phyloP scores from a whole-genome alignment of 2,329 filamentous ascomycete genomes.

The Diaporthe aspalathi region DNA sequence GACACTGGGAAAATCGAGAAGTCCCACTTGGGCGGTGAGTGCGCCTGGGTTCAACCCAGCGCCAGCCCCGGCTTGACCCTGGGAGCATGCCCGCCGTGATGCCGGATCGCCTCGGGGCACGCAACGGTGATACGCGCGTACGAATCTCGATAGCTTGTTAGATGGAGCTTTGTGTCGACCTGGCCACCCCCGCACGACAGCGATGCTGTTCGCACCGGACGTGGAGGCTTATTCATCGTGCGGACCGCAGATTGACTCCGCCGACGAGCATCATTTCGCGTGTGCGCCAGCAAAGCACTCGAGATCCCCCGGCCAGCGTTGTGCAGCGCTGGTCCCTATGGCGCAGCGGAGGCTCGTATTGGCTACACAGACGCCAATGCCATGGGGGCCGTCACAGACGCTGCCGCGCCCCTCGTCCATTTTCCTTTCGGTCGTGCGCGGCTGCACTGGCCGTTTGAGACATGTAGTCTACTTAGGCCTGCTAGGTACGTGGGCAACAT shows the following conservation, averaged over 20 bases:
- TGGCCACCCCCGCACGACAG: constrained; percentile 3
- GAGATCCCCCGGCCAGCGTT: neutral
- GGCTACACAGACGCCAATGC: constrained; percentile 17
- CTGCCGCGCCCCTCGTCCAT: constrained; percentile 6
- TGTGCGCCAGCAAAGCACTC: neutral
- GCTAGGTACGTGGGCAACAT: neutral
- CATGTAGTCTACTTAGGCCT: too few relatives aligned
- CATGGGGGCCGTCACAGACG: neutral
- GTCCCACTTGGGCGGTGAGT: constrained; percentile 36
- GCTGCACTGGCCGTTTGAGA: neutral
- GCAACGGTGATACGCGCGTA: constrained; percentile 11
- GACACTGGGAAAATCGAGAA: constrained; percentile 20
- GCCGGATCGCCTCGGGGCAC: constrained; percentile 2
- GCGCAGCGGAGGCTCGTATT: neutral
- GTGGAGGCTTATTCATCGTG: constrained; percentile 8
- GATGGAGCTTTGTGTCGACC: neutral
- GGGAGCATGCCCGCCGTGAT: neutral
- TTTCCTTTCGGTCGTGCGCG: neutral
- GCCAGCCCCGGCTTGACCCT: neutral
- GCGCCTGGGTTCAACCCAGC: constrained; percentile 33
- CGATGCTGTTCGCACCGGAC: constrained; percentile 4
- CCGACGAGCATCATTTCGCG: constrained; percentile 17
- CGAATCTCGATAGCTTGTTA: neutral
- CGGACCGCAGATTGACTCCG: constrained; percentile 15
- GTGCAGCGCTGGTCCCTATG: neutral